Evolutionary conservation across 139 green algal genomes (phyloP).

Genomic region (Spirogloea muscicola): DNA sequence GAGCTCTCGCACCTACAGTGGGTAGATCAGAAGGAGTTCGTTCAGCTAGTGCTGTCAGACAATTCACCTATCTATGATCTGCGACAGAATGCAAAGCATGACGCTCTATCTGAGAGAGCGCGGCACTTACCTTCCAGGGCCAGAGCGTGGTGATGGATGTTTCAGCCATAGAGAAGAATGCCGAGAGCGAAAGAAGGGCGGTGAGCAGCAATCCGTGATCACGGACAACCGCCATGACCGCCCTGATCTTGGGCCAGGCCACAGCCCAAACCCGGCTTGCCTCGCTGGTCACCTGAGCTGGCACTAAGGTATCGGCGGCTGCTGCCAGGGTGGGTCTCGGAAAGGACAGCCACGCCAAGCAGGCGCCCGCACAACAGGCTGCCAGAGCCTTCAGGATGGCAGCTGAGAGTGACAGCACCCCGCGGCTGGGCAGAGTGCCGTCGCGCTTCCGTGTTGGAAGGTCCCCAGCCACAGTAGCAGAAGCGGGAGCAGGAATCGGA

Average conservation of each 20-base stretch:
- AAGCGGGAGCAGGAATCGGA: no score
- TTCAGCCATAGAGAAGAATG: conserved; percentile 49
- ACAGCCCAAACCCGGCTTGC: not conserved
- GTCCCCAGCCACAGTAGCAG: no score
- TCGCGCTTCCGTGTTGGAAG: no score
- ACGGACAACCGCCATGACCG: conserved; percentile 5
- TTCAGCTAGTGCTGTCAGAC: not conserved
- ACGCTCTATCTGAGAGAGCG: not conserved
- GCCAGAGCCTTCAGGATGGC: no score
- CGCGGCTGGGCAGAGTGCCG: no score
- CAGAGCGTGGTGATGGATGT: not conserved
- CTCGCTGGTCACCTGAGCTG: no score
- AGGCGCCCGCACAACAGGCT: no score
- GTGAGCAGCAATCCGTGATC: conserved; percentile 31
- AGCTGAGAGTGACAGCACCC: no score
- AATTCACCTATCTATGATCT: not conserved
- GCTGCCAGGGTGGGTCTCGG: no score
- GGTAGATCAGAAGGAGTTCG: no score
- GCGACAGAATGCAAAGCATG: conserved; percentile 1
- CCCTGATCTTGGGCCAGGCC: not conserved
- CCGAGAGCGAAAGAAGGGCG: conserved; percentile 28
- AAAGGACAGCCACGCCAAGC: no score
- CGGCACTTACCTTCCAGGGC: not conserved
- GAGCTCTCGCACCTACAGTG: conserved; percentile 49
- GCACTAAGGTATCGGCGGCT: no score